Conservation (phyloP, 345 rosid species). For the Eucalyptus regnans region DNA sequence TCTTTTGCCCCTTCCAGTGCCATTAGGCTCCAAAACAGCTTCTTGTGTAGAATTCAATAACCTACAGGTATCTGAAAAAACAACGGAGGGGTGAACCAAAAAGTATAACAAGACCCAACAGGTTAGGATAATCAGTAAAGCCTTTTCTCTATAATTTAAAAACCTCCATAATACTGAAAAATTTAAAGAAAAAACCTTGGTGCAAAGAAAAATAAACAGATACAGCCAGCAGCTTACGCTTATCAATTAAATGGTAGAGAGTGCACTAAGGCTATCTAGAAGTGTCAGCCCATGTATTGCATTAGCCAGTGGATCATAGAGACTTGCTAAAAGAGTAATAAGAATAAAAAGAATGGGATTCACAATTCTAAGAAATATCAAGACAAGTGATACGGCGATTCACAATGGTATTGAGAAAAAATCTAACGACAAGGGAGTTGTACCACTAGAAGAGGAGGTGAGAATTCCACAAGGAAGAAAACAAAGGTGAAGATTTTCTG, state of each 20-base stretch:
- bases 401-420: not conserved
- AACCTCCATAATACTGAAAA: not conserved
- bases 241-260: not conserved
- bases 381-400: not conserved
- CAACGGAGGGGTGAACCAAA: not conserved
- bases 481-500: not conserved
- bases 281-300: not conserved
- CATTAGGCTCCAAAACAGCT: slow-evolving; percentile 11
- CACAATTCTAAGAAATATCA: not conserved
- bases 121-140: not conserved
- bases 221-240: not conserved
- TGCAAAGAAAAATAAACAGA: not conserved
- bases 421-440: not conserved
- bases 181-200: not conserved
- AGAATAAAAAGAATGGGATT: not conserved
- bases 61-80: slow-evolving; percentile 43
- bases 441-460: not conserved
- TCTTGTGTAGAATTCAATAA: slow-evolving; percentile 17
- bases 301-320: not conserved
- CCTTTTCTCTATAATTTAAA: not conserved
- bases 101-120: not conserved
- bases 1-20: slow-evolving; percentile 22
- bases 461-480: not conserved
- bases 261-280: not conserved
- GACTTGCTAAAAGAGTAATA: not conserved